Evolutionary conservation across 2,329 filamentous ascomycete genomes (phyloP), one percentile per base, ranked within the genome.

Genomic region (Drechslerella stenobrocha): DNA sequence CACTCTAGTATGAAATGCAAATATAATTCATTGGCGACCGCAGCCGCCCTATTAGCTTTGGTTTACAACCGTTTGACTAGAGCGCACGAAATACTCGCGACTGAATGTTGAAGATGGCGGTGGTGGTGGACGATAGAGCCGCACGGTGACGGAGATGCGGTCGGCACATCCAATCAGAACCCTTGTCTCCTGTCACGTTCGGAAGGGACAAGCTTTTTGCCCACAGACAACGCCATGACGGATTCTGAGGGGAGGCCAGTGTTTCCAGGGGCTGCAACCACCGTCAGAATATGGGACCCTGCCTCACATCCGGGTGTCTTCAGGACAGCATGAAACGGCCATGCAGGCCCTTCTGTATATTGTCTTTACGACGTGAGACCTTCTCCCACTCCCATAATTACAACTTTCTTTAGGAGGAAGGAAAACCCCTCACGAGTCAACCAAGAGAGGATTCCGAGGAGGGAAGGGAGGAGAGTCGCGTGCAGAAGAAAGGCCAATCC

Each of bases 331-430:
- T 65, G 60, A 65, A 65, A 65, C 60, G 30, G 40, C 32, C 32
- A 64, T 64, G 59, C 59, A 64, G 59, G 20, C 48, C 59, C 59
- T 51, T n/a, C 50, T 30, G 48, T 64, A 57, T 64, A 51, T 46
- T 52, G 30, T 23, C 30, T 18, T 23, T 34, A 28, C 48, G 44
- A 42, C 23, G 52, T 61, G 58, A 52, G 45, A 59, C 45, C 26
- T 48, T 55, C 34, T 45, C 15, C 44, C 48, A 28, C 20, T 13
- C 26, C 15, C 23, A 42, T 18, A 18, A 8, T 42, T 42, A 20
- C 4, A 7, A 2, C 37, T 7, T 47, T 13, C 26, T 24, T 20
- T 22, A n/a, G 15, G 30, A 23, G 15, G 24, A 42, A 52, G 37
- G 15, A 26, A 51, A 51, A 34, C 35, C 56, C n/a, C 34, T 51